Evolutionary conservation across 805 yeast species (phyloP).

Genomic region (Blastobotrys terrestris): DNA sequence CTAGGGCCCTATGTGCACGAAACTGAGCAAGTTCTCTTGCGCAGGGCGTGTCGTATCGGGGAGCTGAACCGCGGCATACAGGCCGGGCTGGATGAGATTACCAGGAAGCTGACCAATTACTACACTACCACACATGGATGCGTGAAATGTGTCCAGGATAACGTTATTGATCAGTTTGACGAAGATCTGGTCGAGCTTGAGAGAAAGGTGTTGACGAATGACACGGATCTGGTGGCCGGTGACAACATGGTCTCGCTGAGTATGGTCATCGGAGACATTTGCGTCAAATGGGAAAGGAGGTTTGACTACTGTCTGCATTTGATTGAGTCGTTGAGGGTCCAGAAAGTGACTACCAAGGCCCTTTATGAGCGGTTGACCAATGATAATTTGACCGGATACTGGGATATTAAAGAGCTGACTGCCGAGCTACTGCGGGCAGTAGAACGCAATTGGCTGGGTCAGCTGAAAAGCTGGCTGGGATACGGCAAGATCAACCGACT

Average conservation of each 20-base stretch:
- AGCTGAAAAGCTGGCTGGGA: neutral
- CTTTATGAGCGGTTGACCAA: conserved; percentile 18
- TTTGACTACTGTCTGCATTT: conserved; percentile 15
- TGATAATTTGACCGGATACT: conserved; percentile 8
- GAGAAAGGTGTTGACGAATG: conserved; percentile 12
- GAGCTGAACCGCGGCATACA: conserved; percentile 10
- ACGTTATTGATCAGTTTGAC: conserved; percentile 6
- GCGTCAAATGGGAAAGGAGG: conserved; percentile 17
- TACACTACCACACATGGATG: neutral
- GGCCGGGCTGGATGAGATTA: neutral
- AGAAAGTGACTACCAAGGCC: conserved; percentile 18
- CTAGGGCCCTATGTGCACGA: conserved; percentile 14
- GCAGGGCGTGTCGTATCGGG: conserved; percentile 17
- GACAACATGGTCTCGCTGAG: conserved; percentile 14
- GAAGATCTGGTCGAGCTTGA: conserved; percentile 15
- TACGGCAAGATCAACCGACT: neutral
- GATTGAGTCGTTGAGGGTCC: conserved; percentile 18
- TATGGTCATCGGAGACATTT: conserved; percentile 13
- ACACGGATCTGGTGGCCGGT: conserved; percentile 17
- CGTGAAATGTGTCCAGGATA: neutral
- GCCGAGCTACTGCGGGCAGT: neutral
- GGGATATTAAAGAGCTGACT: neutral
- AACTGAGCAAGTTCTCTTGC: conserved; percentile 15
- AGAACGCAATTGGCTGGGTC: neutral
- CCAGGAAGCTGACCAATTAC: neutral